A percentile compares a stretch with the other conserved stretches of the same genome.
Evolutionary conservation across 1,284 basidiomycete genomes (phyloP).

Genomic region (Ustilago curta): DNA sequence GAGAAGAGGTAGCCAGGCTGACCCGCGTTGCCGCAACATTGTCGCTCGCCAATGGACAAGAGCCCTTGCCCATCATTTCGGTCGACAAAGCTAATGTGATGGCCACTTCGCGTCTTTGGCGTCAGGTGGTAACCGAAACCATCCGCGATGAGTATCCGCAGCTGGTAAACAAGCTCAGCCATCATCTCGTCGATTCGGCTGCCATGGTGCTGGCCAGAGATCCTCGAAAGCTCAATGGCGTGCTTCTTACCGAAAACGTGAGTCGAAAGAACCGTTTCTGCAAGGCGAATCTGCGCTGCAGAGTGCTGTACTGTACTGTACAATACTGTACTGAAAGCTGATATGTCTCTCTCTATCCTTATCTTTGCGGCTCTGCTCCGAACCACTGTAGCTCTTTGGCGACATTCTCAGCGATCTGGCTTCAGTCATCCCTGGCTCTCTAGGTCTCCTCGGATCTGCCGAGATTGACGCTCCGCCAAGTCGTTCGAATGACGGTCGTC

Average conservation of each 20-base stretch:
- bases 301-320: too few relatives aligned
- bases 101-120: conserved; percentile 91
- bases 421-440: conserved; percentile 49
- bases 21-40: conserved; percentile 84
- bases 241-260: conserved; percentile 70
- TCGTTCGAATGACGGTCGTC: conserved; percentile 11
- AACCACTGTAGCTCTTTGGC: conserved; percentile 36
- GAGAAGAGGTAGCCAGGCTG: conserved; percentile 89
- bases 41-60: conserved; percentile 83
- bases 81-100: conserved; percentile 99
- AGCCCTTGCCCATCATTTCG: conserved; percentile 88
- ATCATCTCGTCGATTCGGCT: conserved; percentile 90
- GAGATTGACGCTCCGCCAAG: conserved; percentile 91
- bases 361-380: background rate
- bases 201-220: conserved; percentile 94
- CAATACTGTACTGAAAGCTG: background rate
- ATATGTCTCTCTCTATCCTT: background rate
- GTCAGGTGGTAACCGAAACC: conserved; percentile 73
- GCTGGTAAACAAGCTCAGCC: conserved; percentile 69
- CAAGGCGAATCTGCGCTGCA: background rate
- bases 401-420: conserved; percentile 51
- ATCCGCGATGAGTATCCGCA: conserved; percentile 54
- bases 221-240: conserved; percentile 92
- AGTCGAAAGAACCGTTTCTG: conserved; percentile 6
- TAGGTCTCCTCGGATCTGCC: conserved; percentile 92